Conservation (phyloP, 345 rosid genomes). For the Psidium friedrichsthalianum region DNA sequence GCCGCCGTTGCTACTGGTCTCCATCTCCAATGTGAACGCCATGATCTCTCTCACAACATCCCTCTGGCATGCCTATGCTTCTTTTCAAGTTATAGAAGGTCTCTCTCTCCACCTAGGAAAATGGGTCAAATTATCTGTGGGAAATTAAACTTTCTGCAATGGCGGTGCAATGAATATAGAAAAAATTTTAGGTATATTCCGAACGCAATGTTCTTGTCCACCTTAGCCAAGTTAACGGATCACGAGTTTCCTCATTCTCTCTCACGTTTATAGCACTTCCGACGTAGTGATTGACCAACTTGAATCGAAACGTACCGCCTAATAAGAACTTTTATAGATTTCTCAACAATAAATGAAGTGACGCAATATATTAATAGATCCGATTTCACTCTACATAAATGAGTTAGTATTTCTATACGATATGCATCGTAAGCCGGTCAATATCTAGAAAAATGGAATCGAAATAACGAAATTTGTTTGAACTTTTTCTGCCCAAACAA, state of each 20-base stretch:
- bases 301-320: neutral
- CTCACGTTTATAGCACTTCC: neutral
- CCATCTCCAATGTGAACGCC: constrained; percentile 9
- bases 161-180: neutral
- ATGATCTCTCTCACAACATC: neutral
- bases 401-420: neutral
- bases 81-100: neutral
- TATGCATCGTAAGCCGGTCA: neutral
- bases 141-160: neutral
- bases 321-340: neutral
- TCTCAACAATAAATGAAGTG: neutral
- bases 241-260: neutral
- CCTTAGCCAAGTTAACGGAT: neutral
- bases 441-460: neutral
- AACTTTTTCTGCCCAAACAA: neutral
- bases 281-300: neutral
- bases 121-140: neutral
- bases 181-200: neutral
- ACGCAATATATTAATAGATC: neutral
- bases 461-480: neutral
- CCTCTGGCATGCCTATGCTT: neutral
- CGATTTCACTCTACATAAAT: neutral
- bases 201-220: neutral
- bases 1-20: neutral
- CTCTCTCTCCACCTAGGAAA: neutral